Base-by-base conservation (phyloP, 805 yeast genomes). In the Schwanniomyces pseudopolymorphus region DNA sequence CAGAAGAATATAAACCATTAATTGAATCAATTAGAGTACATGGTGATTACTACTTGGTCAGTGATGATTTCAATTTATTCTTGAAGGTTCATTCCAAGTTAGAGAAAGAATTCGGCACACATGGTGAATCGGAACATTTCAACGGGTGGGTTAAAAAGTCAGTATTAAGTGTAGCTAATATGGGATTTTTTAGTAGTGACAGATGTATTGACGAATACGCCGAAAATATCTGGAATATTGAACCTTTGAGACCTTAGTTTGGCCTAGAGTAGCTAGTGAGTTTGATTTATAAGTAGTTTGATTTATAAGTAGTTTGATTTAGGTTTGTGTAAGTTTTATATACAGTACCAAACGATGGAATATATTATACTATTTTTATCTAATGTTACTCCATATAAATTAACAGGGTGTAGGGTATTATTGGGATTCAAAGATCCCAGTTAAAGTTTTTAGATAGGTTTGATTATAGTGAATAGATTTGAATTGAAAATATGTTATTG, bases 201-300 rank as follows among this genome's bases (percentile, higher is more conserved):
- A 78, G 97, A 67, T 89, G 96, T 64, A 87, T 90, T 60, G 86
- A 84, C 58, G 97, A 90, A 65, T 90, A 90, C 56, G 96, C 97
- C 27, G 96, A 88, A 54, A 80, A 84, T 51, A 89, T 90, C 59
- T 90, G 97, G 97, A 86, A 90, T 60, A 80, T 89, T 51, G 96
- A 90, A 70, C 95, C 96, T 3, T 59, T 72, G 49, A 63, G 52
- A 44, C 57, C 58, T 48, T 59, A 52, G 43, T 20, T 22, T 27
- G 17, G 16, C n/a, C 16, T 17, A 17, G 10, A 9, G 14, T 22
- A 5, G 25, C 17, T n/a, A 31, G 6, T 31, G 5, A n/a, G 6
- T 31, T 31, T 31, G 6, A 11, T 31, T 31, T 31, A n/a, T 13
- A 13, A 5, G 17, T n/a, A 20, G 21, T 11, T 16, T 5, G 14